Base-by-base conservation (phyloP, 2,329 filamentous ascomycete species). In the Capronia coronata region DNA sequence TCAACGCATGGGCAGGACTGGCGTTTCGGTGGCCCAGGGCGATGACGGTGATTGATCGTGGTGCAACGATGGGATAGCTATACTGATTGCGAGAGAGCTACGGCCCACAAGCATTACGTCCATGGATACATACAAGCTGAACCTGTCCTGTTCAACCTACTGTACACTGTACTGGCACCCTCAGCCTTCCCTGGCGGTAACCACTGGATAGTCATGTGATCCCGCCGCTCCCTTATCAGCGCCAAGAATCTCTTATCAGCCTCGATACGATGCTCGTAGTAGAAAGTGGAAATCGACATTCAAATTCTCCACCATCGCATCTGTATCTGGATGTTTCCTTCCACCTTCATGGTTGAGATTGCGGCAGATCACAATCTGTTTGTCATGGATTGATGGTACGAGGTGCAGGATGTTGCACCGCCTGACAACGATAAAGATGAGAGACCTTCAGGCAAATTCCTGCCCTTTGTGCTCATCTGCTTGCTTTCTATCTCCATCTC, bases 1-100 rank as follows among this genome's bases (percentile, higher is more conserved):
- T 3, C 68, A 72, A 48, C 62, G 71, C 25, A 63, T 73, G 35
- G 65, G 66, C 34, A 64, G 71, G 35, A 57, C 56, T 48, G 57
- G 55, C 10, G 40, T 50, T 10, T 46, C 52, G 19, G 40, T 50
- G 4, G 44, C 52, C 14, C 42, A 44, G 25, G 44, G 48, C 23
- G 48, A 50, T 7, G 56, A 51, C 7, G 51, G 49, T 18, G 52
- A 54, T 5, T 51, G 43, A 56, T 43, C 23, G 52, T 37, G 29
- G 13, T 32, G 29, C 23, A n/a, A n/a, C n/a, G n/a, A n/a, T n/a
- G n/a, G n/a, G n/a, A n/a, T n/a, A n/a, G n/a, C n/a, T n/a, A n/a
- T n/a, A n/a, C n/a, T n/a, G n/a, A n/a, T n/a, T n/a, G n/a, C n/a
- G n/a, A n/a, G n/a, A n/a, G n/a, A n/a, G n/a, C n/a, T n/a, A n/a